A percentile compares a stretch with the other conserved stretches of the same genome.
These are phyloP conservation scores for Dentipellis sp. DNA, from an alignment of 768 basidiomycete species.

Conservation along the genomic window DNA sequence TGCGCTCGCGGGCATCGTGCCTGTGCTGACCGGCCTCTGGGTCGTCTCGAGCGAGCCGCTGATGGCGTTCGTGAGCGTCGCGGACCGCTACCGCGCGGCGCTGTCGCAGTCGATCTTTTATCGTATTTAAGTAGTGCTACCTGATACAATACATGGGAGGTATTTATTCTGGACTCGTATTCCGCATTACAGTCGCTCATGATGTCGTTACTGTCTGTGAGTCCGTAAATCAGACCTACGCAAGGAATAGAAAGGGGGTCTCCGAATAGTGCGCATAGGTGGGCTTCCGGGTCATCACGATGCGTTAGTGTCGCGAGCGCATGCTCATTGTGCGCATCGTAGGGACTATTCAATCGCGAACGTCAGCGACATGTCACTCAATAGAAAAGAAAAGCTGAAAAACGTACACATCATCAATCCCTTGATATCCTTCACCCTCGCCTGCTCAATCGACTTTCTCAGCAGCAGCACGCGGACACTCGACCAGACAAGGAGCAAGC, in stretches of 20 bases:
- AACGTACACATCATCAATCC: constrained; percentile 66
- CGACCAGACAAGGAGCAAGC: constrained; percentile 46
- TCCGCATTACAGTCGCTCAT: neutral
- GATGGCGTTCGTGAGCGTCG: constrained; percentile 43
- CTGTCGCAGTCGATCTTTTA: constrained; percentile 40
- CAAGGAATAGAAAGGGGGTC: too few species aligned
- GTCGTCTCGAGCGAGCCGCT: constrained; percentile 46
- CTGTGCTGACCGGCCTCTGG: constrained; percentile 48
- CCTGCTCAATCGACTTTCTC: constrained; percentile 43
- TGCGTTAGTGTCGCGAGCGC: constrained; percentile 6
- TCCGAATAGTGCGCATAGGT: too few species aligned
- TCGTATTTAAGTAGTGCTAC: constrained; percentile 23
- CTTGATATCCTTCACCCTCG: constrained; percentile 54
- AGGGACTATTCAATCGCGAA: constrained; percentile 32
- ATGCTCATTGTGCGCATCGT: constrained; percentile 24
- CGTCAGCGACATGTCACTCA: constrained; percentile 5
- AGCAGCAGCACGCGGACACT: constrained; percentile 49
- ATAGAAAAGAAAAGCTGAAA: neutral
- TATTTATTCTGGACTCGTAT: neutral
- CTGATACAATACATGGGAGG: neutral
- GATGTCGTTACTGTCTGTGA: neutral
- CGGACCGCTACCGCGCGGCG: constrained; percentile 41
- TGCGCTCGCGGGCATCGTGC: constrained; percentile 32
- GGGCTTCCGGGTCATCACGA: too few species aligned
- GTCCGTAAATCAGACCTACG: neutral